Percentiles rank a stretch among this genome's conserved stretches.
Conservation (phyloP, 2,329 filamentous ascomycete species). For the Pseudopyrenochaeta lycopersici region DNA sequence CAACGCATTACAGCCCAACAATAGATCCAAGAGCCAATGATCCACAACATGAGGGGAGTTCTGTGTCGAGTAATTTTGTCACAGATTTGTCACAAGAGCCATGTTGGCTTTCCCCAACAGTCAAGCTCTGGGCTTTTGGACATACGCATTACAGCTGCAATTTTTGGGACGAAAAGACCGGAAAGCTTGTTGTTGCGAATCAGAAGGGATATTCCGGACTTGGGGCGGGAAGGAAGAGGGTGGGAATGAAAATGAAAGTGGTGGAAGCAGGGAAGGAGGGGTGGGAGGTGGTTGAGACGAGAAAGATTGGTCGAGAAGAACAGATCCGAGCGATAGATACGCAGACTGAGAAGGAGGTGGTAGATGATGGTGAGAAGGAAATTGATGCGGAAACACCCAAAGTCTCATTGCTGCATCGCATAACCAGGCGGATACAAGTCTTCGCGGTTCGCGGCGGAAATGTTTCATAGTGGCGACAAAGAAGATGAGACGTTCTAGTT, state of each 20-base stretch:
- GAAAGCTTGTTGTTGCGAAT: slow-evolving; percentile 51
- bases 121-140: slow-evolving; percentile 60
- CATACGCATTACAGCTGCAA: slow-evolving; percentile 61
- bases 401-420: slow-evolving; percentile 1
- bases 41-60: slow-evolving; percentile 38
- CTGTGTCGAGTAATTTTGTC: slow-evolving; percentile 46
- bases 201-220: slow-evolving; percentile 50
- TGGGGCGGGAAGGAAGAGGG: not conserved
- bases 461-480: too few species aligned
- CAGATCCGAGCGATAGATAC: not conserved
- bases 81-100: slow-evolving; percentile 50
- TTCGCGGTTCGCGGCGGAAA: not conserved
- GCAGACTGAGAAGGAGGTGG: not conserved
- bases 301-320: not conserved
- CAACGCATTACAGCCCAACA: slow-evolving; percentile 58
- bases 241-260: too few species aligned
- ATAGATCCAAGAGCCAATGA: slow-evolving; percentile 45
- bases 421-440: slow-evolving; percentile 1
- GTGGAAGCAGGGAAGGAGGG: not conserved
- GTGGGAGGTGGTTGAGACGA: not conserved
- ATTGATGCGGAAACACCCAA: not conserved
- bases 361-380: not conserved
- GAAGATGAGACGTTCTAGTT: too few species aligned
- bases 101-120: slow-evolving; percentile 48
- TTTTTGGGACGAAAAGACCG: slow-evolving; percentile 37